Percentiles rank a stretch among this genome's conserved stretches.
phyloP scores from a whole-genome alignment of 2,329 filamentous ascomycete genomes.

The Aspergillus uvarum region DNA sequence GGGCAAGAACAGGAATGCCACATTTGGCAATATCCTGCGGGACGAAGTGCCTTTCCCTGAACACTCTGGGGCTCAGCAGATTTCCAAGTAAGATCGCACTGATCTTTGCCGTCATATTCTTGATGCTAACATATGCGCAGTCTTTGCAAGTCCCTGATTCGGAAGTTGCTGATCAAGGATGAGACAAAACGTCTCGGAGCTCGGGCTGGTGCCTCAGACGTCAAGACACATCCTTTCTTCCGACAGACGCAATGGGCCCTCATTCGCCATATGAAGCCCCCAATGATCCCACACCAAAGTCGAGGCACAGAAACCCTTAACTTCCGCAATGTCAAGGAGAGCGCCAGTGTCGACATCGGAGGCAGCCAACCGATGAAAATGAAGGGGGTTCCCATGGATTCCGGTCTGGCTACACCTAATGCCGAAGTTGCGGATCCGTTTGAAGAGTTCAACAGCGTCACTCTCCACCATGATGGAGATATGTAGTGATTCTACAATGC shows the following conservation, averaged over 20 bases:
- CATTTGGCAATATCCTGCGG: slow-evolving; percentile 93
- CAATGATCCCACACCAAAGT: slow-evolving; percentile 89
- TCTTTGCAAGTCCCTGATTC: slow-evolving; percentile 92
- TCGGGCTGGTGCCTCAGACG: slow-evolving; percentile 91
- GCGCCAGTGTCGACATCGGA: slow-evolving; percentile 77
- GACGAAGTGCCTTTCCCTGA: slow-evolving; percentile 97
- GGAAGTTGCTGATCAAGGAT: slow-evolving; percentile 96
- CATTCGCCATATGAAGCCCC: slow-evolving; percentile 95
- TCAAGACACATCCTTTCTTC: slow-evolving; percentile 96
- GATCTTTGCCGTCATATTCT: background rate
- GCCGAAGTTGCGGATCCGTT: slow-evolving; percentile 85
- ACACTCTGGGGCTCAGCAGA: slow-evolving; percentile 75
- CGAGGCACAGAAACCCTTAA: slow-evolving; percentile 92
- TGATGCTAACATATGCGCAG: slow-evolving; percentile 49
- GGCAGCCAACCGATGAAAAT: slow-evolving; percentile 45
- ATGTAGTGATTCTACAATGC: slow-evolving; percentile 15
- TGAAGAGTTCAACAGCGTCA: slow-evolving; percentile 98
- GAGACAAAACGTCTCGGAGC: slow-evolving; percentile 91
- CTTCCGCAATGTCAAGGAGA: slow-evolving; percentile 97
- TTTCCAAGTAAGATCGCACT: slow-evolving; percentile 74
- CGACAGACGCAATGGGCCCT: slow-evolving; percentile 93
- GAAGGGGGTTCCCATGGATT: slow-evolving; percentile 84
- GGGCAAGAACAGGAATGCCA: slow-evolving; percentile 97
- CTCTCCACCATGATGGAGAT: slow-evolving; percentile 92
- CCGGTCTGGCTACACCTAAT: slow-evolving; percentile 78